phyloP scores from a whole-genome alignment of 2,329 filamentous ascomycete species.

The Penicillium sp. region DNA sequence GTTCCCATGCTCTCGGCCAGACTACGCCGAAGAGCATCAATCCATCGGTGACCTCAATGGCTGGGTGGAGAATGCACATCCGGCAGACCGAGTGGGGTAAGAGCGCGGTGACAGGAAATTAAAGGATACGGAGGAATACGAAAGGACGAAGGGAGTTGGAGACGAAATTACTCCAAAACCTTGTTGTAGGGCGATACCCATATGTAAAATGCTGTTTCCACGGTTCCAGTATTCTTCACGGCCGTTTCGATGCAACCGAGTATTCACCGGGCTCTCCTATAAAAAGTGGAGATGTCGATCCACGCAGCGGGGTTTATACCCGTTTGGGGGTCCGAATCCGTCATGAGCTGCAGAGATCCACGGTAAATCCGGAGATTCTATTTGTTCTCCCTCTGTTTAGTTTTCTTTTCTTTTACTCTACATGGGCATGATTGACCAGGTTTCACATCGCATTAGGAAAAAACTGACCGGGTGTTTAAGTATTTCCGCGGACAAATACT shows the following conservation, averaged over 20 bases:
- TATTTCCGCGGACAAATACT: not conserved
- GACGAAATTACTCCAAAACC: not conserved
- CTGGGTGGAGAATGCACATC: not conserved
- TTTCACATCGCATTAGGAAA: constrained; percentile 1
- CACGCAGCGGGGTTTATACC: not conserved
- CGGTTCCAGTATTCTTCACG: not conserved
- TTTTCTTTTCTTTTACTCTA: not conserved
- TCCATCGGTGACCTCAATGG: not conserved
- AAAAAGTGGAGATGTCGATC: not conserved
- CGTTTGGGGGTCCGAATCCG: not conserved
- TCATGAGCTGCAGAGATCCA: constrained; percentile 18
- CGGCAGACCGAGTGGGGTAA: not conserved
- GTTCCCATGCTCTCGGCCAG: constrained; percentile 3
- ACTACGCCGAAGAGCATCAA: constrained; percentile 3
- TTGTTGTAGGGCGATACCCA: not conserved
- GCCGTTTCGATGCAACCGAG: not conserved
- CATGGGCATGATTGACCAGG: constrained; percentile 1
- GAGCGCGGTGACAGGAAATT: not conserved
- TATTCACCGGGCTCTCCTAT: not conserved
- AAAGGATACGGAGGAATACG: not conserved
- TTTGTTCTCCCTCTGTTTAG: not conserved
- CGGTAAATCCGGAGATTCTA: constrained; percentile 19
- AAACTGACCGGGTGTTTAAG: constrained; percentile 1
- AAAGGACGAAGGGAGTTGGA: not conserved
- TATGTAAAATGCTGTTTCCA: not conserved